phyloP scores from a whole-genome alignment of 2,329 filamentous ascomycete species.

The Stagonosporopsis chrysanthemi region DNA sequence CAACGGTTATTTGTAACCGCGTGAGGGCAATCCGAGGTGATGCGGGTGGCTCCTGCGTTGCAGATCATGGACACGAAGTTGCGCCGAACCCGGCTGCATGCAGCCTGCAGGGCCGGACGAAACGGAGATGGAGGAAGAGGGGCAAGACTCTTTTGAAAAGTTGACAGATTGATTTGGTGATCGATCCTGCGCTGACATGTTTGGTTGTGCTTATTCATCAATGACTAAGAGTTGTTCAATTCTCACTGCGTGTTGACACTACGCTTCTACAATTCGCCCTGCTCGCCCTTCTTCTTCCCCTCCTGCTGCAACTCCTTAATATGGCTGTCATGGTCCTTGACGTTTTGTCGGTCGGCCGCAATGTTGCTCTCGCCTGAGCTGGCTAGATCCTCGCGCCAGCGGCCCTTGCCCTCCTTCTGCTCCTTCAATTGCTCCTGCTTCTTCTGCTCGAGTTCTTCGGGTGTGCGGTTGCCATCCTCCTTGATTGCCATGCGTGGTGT shows the following conservation, averaged over 20 bases:
- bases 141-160: not conserved
- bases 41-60: constrained; percentile 1
- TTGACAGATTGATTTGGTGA: constrained; percentile 1
- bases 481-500: constrained; percentile 48
- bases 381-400: constrained; percentile 55
- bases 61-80: constrained; percentile 9
- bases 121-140: constrained; percentile 2
- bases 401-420: constrained; percentile 52
- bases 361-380: constrained; percentile 52
- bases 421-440: constrained; percentile 57
- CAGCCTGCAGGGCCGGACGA: constrained; percentile 12
- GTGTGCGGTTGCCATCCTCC: constrained; percentile 50
- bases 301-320: constrained; percentile 56
- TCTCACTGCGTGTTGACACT: no score
- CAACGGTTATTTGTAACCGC: not conserved
- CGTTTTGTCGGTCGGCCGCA: constrained; percentile 53
- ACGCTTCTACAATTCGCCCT: constrained; percentile 37
- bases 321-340: constrained; percentile 53
- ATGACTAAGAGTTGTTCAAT: not conserved
- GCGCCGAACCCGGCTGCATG: constrained; percentile 15
- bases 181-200: constrained; percentile 2
- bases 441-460: constrained; percentile 51
- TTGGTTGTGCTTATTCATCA: not conserved
- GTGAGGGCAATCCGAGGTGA: not conserved
- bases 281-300: constrained; percentile 51